Evolutionary conservation across 345 rosid species (phyloP).

Genomic region (Arabidopsis suecica): DNA sequence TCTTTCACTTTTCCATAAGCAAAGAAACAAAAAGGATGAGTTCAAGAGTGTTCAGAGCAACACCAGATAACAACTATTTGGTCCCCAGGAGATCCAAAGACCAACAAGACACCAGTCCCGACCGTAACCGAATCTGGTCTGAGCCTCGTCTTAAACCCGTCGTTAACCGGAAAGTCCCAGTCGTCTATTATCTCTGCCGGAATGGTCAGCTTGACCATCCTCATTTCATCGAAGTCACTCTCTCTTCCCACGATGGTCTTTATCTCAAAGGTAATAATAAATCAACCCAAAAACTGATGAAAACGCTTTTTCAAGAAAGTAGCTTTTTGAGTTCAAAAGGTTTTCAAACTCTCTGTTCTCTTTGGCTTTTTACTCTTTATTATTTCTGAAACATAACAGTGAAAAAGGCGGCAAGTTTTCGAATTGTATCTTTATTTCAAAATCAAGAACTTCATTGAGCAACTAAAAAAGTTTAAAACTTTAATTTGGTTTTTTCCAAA

Average conservation of each 20-base stretch:
- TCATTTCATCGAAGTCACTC: conserved; percentile 93
- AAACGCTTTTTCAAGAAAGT: conserved; percentile 12
- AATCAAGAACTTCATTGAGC: neutral
- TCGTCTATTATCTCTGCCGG: conserved; percentile 81
- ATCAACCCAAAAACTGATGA: neutral
- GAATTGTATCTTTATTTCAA: conserved; percentile 32
- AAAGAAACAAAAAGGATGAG: conserved; percentile 48
- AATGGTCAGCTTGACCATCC: conserved; percentile 98
- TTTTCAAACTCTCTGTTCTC: conserved; percentile 23
- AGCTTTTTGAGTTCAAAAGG: conserved; percentile 38
- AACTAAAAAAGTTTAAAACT: neutral
- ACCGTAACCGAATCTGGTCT: conserved; percentile 65
- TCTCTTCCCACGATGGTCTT: conserved; percentile 76
- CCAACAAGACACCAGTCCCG: conserved; percentile 62
- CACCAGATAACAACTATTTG: conserved; percentile 43
- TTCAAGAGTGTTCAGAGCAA: conserved; percentile 56
- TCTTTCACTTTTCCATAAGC: conserved; percentile 7
- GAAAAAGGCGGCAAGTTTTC: conserved; percentile 39
- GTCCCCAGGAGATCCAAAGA: conserved; percentile 56
- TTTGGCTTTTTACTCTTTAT: conserved; percentile 34
- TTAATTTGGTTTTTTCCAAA: neutral
- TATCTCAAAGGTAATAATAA: conserved; percentile 65
- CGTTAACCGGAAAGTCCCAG: conserved; percentile 63
- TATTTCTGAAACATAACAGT: conserved; percentile 26
- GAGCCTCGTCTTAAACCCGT: conserved; percentile 53